phyloP scores from a whole-genome alignment of 495 filamentous ascomycete genomes.

The Massariosphaeria phaeospora region DNA sequence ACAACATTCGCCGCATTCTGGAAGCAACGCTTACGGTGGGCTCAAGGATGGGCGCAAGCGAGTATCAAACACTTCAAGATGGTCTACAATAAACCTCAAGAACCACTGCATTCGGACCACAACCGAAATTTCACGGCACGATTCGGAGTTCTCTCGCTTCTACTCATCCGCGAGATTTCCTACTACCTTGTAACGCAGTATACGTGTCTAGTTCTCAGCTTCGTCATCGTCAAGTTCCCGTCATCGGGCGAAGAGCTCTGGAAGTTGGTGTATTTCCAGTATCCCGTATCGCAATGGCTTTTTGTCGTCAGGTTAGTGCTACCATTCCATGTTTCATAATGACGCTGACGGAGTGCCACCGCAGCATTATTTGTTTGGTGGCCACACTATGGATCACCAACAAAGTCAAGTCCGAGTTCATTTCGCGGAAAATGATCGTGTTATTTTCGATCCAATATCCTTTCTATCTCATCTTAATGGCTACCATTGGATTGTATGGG shows the following conservation, averaged over 20 bases:
- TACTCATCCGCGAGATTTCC: slow-evolving; percentile 38
- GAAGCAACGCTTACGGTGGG: slow-evolving; percentile 42
- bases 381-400: slow-evolving; percentile 38
- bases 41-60: slow-evolving; percentile 42
- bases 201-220: slow-evolving; percentile 35
- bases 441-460: slow-evolving; percentile 36
- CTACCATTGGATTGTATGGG: slow-evolving; percentile 39
- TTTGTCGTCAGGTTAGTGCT: slow-evolving; percentile 39
- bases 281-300: slow-evolving; percentile 41
- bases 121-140: slow-evolving; percentile 29
- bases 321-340: neutral
- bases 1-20: slow-evolving; percentile 38
- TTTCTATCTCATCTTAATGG: slow-evolving; percentile 36
- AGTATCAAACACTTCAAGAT: slow-evolving; percentile 35
- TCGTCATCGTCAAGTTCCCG: slow-evolving; percentile 38
- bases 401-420: slow-evolving; percentile 36
- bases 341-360: slow-evolving; percentile 7
- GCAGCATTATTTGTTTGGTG: slow-evolving; percentile 32
- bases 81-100: slow-evolving; percentile 30
- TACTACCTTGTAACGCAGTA: slow-evolving; percentile 42
- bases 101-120: slow-evolving; percentile 22
- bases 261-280: slow-evolving; percentile 38
- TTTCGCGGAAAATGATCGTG: slow-evolving; percentile 31
- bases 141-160: slow-evolving; percentile 37
- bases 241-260: slow-evolving; percentile 25